Evolutionary conservation across 306 rosid genomes (phyloP).

Genomic region (Vicia villosa): DNA sequence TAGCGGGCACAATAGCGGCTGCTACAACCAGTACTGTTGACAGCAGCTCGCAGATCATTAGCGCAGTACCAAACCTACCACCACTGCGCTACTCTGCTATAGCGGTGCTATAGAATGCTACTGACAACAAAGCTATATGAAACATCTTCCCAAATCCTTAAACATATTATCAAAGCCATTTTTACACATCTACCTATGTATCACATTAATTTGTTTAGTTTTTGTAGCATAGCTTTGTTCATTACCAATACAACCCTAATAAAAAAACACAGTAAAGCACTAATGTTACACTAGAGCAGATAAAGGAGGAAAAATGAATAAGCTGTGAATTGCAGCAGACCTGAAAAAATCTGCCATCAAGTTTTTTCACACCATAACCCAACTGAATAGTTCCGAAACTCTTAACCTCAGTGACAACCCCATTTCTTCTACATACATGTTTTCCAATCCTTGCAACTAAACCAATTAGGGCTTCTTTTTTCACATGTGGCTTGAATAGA

Average conservation of each 20-base stretch:
- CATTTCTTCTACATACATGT: conserved; percentile 73
- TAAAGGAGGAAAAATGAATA: background rate
- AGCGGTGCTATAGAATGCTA: no score
- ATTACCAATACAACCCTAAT: conserved; percentile 13
- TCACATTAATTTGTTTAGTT: conserved; percentile 1
- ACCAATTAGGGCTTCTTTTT: conserved; percentile 57
- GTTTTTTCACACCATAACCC: conserved; percentile 90
- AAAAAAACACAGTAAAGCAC: conserved; percentile 3
- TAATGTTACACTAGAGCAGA: background rate
- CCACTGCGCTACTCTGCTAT: no score
- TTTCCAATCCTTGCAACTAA: conserved; percentile 75
- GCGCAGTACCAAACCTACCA: no score
- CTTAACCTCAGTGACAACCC: conserved; percentile 65
- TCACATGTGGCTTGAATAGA: conserved; percentile 57
- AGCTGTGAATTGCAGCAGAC: conserved; percentile 18
- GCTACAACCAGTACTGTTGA: no score
- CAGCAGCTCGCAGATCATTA: no score
- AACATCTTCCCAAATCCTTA: conserved; percentile 25
- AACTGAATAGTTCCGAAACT: conserved; percentile 64
- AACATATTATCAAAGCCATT: conserved; percentile 1
- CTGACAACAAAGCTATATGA: background rate
- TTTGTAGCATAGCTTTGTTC: background rate
- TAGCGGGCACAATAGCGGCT: no score
- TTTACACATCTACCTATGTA: background rate
- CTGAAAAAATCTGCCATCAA: conserved; percentile 86